These are phyloP conservation scores for Nectriaceae sp. DNA, from an alignment of 2,329 filamentous ascomycete species.

Conservation along the genomic window DNA sequence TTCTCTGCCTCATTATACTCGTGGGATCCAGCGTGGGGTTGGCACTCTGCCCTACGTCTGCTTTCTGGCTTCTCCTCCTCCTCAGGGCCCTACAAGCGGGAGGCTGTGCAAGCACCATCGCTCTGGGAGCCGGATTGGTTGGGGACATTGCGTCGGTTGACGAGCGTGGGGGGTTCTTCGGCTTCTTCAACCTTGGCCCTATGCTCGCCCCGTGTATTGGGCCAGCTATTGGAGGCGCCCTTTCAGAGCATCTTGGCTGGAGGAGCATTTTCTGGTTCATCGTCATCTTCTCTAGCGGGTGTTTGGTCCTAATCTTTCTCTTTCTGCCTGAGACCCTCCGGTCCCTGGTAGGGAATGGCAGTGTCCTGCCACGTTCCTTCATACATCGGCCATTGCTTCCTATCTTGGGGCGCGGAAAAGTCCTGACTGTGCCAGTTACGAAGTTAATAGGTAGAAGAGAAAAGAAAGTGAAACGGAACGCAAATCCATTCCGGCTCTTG, in stretches of 20 bases:
- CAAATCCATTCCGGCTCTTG: constrained; percentile 35
- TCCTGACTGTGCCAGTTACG: background rate
- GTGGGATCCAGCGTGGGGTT: constrained; percentile 35
- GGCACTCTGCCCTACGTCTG: constrained; percentile 31
- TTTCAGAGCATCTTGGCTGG: constrained; percentile 52
- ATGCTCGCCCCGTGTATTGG: constrained; percentile 49
- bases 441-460: background rate
- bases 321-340: constrained; percentile 31
- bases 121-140: constrained; percentile 35
- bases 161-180: constrained; percentile 36
- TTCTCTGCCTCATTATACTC: constrained; percentile 32
- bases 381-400: background rate
- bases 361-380: background rate
- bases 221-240: constrained; percentile 51
- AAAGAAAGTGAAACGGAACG: background rate
- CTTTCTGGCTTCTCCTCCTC: constrained; percentile 35
- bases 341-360: background rate
- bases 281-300: constrained; percentile 44
- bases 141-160: constrained; percentile 34
- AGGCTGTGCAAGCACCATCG: constrained; percentile 37
- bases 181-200: constrained; percentile 35
- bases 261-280: constrained; percentile 56
- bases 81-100: constrained; percentile 33
- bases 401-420: background rate
- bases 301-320: constrained; percentile 35